Conservation (phyloP, 495 filamentous ascomycete genomes). For the Staphylotrichum longicolle region DNA sequence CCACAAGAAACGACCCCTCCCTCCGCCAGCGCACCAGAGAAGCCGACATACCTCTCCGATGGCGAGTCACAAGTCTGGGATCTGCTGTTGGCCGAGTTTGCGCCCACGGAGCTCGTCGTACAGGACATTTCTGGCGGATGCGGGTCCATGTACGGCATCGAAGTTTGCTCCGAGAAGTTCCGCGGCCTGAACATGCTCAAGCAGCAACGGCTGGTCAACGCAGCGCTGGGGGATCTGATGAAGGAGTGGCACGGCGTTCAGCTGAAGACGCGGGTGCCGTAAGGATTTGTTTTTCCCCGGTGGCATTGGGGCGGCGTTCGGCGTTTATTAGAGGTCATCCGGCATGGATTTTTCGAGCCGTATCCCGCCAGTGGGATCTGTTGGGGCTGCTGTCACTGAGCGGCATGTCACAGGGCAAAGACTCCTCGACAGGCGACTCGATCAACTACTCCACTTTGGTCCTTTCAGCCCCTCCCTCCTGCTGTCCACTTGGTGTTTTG, state of each 20-base stretch:
- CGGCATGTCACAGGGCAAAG: too few species aligned
- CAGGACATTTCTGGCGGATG: constrained; percentile 77
- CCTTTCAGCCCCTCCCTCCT: too few species aligned
- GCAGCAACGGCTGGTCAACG: constrained; percentile 71
- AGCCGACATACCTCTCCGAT: constrained; percentile 42
- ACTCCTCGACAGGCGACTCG: too few species aligned
- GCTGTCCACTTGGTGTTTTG: too few species aligned
- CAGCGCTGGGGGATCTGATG: constrained; percentile 63
- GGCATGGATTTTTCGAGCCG: too few species aligned
- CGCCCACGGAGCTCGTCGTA: constrained; percentile 54
- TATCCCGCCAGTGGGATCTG: too few species aligned
- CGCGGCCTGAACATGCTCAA: constrained; percentile 63
- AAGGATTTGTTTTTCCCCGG: not conserved
- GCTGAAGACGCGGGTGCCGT: constrained; percentile 58
- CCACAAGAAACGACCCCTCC: constrained; percentile 2
- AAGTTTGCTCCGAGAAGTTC: constrained; percentile 64
- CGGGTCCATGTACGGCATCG: constrained; percentile 75
- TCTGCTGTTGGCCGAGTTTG: constrained; percentile 40
- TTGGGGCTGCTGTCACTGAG: too few species aligned
- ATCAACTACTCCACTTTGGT: too few species aligned
- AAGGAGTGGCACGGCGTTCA: constrained; percentile 76
- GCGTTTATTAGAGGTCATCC: not conserved
- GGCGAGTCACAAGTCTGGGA: constrained; percentile 50
- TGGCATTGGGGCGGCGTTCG: not conserved
- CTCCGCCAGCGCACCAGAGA: constrained; percentile 25